Evolutionary conservation across 176 grass and related monocot genomes (phyloP).

Genomic region (Areca catechu): DNA sequence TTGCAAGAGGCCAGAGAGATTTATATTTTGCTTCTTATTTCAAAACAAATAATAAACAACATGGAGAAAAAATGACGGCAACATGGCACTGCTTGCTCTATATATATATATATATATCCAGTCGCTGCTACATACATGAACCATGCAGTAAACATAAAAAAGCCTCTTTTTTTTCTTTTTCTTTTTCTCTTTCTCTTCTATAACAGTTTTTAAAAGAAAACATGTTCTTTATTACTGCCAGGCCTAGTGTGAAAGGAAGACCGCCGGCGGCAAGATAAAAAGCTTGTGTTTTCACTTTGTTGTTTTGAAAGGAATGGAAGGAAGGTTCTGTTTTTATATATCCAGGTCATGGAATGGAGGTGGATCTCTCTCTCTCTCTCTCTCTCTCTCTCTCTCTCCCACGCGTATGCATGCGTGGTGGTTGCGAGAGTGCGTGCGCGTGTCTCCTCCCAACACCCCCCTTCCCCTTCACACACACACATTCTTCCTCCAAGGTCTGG

Average conservation of each 20-base stretch:
- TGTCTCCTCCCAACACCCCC: not conserved
- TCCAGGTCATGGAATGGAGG: not conserved
- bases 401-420: no score
- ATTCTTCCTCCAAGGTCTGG: not conserved
- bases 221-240: not conserved
- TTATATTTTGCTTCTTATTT: no score
- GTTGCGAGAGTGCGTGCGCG: not conserved
- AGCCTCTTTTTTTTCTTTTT: conserved; percentile 3
- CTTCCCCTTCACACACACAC: not conserved
- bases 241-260: not conserved
- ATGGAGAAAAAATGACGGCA: no score
- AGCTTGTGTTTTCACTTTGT: not conserved
- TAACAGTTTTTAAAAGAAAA: not conserved
- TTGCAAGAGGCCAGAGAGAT: no score
- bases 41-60: no score
- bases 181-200: not conserved
- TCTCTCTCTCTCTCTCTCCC: no score
- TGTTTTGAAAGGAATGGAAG: not conserved
- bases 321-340: not conserved
- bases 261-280: not conserved
- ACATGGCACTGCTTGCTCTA: no score
- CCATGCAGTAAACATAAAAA: not conserved
- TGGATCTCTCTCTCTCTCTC: no score
- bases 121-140: no score
- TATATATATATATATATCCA: no score